Percentiles rank a stretch among this genome's conserved stretches.
phyloP scores from a whole-genome alignment of 2,329 filamentous ascomycete species.

The Xylariomycetidae sp. region DNA sequence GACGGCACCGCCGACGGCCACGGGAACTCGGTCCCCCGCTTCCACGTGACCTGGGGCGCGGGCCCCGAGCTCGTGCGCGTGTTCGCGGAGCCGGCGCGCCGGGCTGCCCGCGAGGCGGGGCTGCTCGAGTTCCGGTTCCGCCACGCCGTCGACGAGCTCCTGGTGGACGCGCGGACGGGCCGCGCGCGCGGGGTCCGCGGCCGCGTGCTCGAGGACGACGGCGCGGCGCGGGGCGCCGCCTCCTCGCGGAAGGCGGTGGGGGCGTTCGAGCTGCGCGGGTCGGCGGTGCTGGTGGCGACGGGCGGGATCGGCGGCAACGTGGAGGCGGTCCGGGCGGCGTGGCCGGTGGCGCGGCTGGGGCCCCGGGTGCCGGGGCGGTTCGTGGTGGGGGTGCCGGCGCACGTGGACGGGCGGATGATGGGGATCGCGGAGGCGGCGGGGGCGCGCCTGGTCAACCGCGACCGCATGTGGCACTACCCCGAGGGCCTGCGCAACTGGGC shows the following conservation, averaged over 20 bases:
- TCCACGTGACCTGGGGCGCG: conserved; percentile 57
- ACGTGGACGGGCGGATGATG: conserved; percentile 61
- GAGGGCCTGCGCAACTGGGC: conserved; percentile 58
- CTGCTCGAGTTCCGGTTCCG: conserved; percentile 50
- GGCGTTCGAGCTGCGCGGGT: conserved; percentile 47
- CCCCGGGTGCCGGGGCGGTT: conserved; percentile 49
- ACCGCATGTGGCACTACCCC: conserved; percentile 63
- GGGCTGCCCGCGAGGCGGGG: conserved; percentile 46
- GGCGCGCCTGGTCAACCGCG: conserved; percentile 51
- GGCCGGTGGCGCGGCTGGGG: conserved; percentile 52
- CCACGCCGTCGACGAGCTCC: conserved; percentile 50
- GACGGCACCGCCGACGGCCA: conserved; percentile 50
- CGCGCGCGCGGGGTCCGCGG: conserved; percentile 44
- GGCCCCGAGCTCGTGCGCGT: conserved; percentile 54
- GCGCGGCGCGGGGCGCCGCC: conserved; percentile 44
- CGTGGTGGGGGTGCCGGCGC: conserved; percentile 54
- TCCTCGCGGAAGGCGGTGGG: conserved; percentile 42
- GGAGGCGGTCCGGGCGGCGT: conserved; percentile 51
- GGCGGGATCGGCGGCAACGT: conserved; percentile 57
- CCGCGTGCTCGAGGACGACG: conserved; percentile 44
- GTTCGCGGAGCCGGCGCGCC: conserved; percentile 50
- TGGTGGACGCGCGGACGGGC: conserved; percentile 43
- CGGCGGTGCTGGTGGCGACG: conserved; percentile 48
- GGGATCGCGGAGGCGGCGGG: conserved; percentile 47
- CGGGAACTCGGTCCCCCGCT: conserved; percentile 58